A percentile compares a stretch with the other conserved stretches of the same genome.
Conservation (phyloP, 1,284 basidiomycete species). For the Meira miltonrushii region DNA sequence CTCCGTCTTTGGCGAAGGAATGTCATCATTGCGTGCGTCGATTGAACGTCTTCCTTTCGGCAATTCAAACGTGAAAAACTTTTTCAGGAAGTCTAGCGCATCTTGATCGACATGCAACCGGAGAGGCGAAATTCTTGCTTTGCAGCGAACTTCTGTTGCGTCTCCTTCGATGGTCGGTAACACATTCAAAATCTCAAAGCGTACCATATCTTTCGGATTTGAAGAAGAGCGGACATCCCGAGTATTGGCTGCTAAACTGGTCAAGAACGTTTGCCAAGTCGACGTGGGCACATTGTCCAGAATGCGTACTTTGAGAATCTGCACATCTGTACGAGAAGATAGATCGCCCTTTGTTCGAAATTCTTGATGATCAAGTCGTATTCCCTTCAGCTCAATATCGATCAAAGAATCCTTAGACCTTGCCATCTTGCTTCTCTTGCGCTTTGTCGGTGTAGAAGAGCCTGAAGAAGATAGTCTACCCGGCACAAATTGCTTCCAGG, state of each 20-base stretch:
- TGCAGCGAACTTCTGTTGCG: conserved; percentile 66
- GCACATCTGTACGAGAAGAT: conserved; percentile 28
- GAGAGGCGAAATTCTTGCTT: conserved; percentile 61
- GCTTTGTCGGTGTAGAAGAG: background rate
- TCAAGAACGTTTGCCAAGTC: conserved; percentile 95
- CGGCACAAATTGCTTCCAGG: conserved; percentile 35
- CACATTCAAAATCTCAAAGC: conserved; percentile 63
- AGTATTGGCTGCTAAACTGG: conserved; percentile 57
- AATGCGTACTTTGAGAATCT: conserved; percentile 67
- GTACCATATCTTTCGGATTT: conserved; percentile 85
- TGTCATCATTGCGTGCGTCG: background rate
- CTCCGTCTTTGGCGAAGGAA: background rate
- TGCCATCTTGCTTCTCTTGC: conserved; percentile 60
- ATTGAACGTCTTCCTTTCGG: conserved; percentile 43
- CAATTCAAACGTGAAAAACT: conserved; percentile 80
- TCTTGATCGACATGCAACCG: conserved; percentile 95
- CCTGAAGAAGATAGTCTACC: background rate
- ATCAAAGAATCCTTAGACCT: conserved; percentile 74
- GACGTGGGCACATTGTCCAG: conserved; percentile 96
- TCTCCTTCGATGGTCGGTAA: conserved; percentile 60
- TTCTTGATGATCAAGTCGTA: conserved; percentile 57
- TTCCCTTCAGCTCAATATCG: conserved; percentile 70
- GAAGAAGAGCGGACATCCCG: conserved; percentile 60
- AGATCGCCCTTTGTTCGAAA: conserved; percentile 21
- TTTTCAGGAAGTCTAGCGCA: conserved; percentile 93